Conservation (phyloP, 352 stramenopile species). For the Pilasporangium apinafurcum region DNA sequence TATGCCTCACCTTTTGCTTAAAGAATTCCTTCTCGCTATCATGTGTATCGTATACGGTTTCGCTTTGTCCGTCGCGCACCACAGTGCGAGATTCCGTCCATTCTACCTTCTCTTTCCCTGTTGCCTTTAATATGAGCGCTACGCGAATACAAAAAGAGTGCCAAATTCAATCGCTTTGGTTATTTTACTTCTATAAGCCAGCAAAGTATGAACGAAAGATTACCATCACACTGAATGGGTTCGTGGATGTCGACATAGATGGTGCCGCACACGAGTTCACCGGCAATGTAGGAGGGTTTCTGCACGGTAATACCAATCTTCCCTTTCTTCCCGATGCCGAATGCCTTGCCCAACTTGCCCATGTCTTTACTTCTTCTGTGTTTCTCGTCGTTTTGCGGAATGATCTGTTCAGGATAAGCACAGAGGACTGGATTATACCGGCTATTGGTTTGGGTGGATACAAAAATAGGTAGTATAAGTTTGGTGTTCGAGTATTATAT, state of each 20-base stretch:
- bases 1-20: conserved; percentile 41
- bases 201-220: too few relatives aligned
- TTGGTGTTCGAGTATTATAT: background rate
- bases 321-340: conserved; percentile 56
- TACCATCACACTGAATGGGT: conserved; percentile 59
- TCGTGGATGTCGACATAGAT: conserved; percentile 49
- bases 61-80: conserved; percentile 18
- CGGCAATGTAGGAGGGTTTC: conserved; percentile 54
- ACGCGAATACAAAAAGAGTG: background rate
- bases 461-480: background rate
- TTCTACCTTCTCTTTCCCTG: conserved; percentile 60
- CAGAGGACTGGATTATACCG: background rate
- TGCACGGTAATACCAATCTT: conserved; percentile 47
- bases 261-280: conserved; percentile 46
- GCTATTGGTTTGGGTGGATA: too few relatives aligned
- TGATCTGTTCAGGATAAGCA: background rate
- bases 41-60: conserved; percentile 15
- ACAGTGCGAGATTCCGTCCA: conserved; percentile 28
- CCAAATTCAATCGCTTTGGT: too few relatives aligned
- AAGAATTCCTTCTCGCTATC: conserved; percentile 52
- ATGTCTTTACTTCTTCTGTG: conserved; percentile 13
- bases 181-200: too few relatives aligned
- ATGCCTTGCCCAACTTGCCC: conserved; percentile 39
- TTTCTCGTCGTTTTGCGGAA: background rate
- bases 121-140: conserved; percentile 61